These are phyloP conservation scores for Hypoxylon lienhwacheense DNA, from an alignment of 495 filamentous ascomycete species.

Conservation along the genomic window DNA sequence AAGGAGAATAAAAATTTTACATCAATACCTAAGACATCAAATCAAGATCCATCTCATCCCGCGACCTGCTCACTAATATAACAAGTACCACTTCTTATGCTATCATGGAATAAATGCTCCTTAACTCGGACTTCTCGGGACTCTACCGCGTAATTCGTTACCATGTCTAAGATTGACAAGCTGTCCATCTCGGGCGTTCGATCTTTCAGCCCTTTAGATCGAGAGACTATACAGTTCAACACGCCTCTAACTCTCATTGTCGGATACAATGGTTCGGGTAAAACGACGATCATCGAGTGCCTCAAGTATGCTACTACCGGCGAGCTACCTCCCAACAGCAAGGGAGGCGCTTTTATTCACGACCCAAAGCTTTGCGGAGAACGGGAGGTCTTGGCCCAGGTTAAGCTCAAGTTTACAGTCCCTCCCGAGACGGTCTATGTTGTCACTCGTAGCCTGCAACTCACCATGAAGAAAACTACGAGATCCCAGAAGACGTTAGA, in stretches of 20 bases:
- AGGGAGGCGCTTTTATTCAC: slow-evolving; percentile 93
- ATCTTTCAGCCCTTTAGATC: slow-evolving; percentile 78
- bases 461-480: slow-evolving; percentile 80
- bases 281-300: slow-evolving; percentile 99
- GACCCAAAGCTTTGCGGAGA: slow-evolving; percentile 91
- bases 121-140: slow-evolving; percentile 6
- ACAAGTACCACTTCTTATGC: too few relatives aligned
- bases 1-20: too few relatives aligned
- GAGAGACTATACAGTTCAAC: slow-evolving; percentile 84
- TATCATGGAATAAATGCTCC: slow-evolving; percentile 15
- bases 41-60: not conserved
- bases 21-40: not conserved
- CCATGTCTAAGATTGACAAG: slow-evolving; percentile 79
- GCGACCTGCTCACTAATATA: slow-evolving; percentile 7
- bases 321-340: slow-evolving; percentile 89
- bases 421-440: slow-evolving; percentile 77
- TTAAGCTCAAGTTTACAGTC: slow-evolving; percentile 82
- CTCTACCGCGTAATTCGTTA: slow-evolving; percentile 31
- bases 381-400: slow-evolving; percentile 86
- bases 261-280: slow-evolving; percentile 94
- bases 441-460: slow-evolving; percentile 76
- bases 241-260: slow-evolving; percentile 93
- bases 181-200: slow-evolving; percentile 85
- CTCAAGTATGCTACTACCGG: slow-evolving; percentile 98
- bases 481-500: slow-evolving; percentile 78